Percentiles rank a stretch among this genome's conserved stretches.
Evolutionary conservation across 2,329 filamentous ascomycete genomes (phyloP).

Genomic region (Drechslerella dactyloides): DNA sequence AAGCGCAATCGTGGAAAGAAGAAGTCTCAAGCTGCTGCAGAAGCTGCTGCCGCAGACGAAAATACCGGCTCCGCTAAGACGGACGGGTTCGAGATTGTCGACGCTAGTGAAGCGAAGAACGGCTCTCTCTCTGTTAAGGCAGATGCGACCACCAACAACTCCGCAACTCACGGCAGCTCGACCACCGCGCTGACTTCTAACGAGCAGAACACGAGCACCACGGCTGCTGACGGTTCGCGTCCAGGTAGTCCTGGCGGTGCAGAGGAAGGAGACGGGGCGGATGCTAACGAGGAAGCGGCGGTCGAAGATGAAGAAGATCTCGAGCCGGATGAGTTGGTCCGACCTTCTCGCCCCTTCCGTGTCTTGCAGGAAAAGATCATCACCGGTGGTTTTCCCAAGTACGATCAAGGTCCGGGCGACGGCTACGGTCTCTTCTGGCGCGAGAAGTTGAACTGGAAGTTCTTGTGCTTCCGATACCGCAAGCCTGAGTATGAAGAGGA

Average conservation of each 20-base stretch:
- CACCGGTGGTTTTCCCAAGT: constrained; percentile 55
- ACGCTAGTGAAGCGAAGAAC: constrained; percentile 26
- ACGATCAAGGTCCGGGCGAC: constrained; percentile 59
- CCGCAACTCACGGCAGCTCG: constrained; percentile 35
- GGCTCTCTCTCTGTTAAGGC: constrained; percentile 4
- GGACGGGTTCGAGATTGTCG: constrained; percentile 37
- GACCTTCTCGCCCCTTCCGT: constrained; percentile 27
- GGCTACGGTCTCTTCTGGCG: constrained; percentile 74
- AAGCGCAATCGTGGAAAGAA: constrained; percentile 30
- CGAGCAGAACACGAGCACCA: constrained; percentile 26
- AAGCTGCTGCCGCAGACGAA: constrained; percentile 1
- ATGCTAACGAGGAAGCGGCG: constrained; percentile 15
- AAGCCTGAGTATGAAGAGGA: constrained; percentile 57
- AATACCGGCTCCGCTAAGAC: constrained; percentile 18
- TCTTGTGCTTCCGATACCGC: constrained; percentile 79
- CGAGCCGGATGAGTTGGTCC: constrained; percentile 33
- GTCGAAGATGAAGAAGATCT: constrained; percentile 14
- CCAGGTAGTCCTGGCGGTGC: constrained; percentile 10
- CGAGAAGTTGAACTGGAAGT: constrained; percentile 83
- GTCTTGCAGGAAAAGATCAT: constrained; percentile 34
- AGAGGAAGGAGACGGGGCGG: constrained; percentile 1
- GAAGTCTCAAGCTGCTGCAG: constrained; percentile 2
- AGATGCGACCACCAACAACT: constrained; percentile 12
- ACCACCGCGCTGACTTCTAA: constrained; percentile 24
- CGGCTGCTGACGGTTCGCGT: constrained; percentile 8